Percentiles rank a stretch among this genome's conserved stretches.
Evolutionary conservation across 257 asterid genomes (phyloP).

Genomic region (Solanum virginianum): DNA sequence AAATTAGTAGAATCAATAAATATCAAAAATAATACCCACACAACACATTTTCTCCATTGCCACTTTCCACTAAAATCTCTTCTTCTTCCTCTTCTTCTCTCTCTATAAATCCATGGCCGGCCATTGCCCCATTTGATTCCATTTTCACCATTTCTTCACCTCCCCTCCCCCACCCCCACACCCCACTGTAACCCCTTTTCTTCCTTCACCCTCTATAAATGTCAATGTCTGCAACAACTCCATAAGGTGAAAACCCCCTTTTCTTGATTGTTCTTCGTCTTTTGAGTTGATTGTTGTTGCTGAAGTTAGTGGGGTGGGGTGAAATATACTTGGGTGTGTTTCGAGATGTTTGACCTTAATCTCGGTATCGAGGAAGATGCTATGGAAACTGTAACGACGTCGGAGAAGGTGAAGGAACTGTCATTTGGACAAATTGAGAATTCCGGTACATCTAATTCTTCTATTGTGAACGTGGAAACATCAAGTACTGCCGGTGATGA

Average conservation of each 20-base stretch:
- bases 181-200: not conserved
- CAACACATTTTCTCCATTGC: not conserved
- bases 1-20: no score
- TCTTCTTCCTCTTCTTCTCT: not conserved
- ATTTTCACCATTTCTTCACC: not conserved
- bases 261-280: slow-evolving; percentile 7
- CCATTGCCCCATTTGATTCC: not conserved
- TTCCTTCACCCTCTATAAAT: not conserved
- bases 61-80: not conserved
- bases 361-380: slow-evolving; percentile 25
- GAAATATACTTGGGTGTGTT: not conserved
- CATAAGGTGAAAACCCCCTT: slow-evolving; percentile 34
- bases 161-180: not conserved
- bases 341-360: slow-evolving; percentile 59
- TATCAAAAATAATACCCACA: not conserved
- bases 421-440: slow-evolving; percentile 34
- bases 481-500: slow-evolving; percentile 72
- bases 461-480: slow-evolving; percentile 52
- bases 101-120: not conserved
- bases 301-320: not conserved
- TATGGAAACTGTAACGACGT: slow-evolving; percentile 18
- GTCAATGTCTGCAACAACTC: slow-evolving; percentile 9
- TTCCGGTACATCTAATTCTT: slow-evolving; percentile 77
- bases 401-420: slow-evolving; percentile 21
- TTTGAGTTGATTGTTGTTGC: not conserved